Evolutionary conservation across 768 basidiomycete species (phyloP), one percentile per base, ranked within the genome.

Genomic region (Dictyophora rubrovolvata): DNA sequence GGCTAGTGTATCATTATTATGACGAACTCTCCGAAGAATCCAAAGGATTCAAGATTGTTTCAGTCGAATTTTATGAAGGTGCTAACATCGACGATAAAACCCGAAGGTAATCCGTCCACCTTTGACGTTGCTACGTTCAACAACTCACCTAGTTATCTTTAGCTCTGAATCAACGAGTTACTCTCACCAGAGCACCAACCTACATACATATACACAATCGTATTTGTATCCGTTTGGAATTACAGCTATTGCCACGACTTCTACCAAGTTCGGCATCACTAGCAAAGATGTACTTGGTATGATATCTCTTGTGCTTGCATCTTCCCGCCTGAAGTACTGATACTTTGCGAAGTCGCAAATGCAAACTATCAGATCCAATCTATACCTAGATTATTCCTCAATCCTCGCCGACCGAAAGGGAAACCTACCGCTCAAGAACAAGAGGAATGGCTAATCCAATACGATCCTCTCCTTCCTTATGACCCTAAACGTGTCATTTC

Each of bases 61-160:
- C 81, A 17, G 87, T 93, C 3, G 95, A 98, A 72, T 72, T 96
- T 51, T 96, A 93, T 69, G 94, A 98, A 68, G 89, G 90, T 0
- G 64, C 72, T 18, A 72, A 72, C 1, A 68, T 79, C 6, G 87
- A 90, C 66, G 81, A 87, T 36, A 87, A 87, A 70, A 84, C 75
- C 8, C 72, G 72, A 61, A 93, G 89, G 91, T 89, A 59, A 5
- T 18, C 8, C 23, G 49, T 48, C 8, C 37, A 52, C 37, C 65
- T 52, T 52, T 23, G 50, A 34, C 35, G 55, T 33, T 60, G 51
- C 50, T 17, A 6, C 46, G 35, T 20, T 51, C 34, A 12, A 12
- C 21, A 18, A 48, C 48, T 56, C 18, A 59, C 33, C 49, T n/a
- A 14, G 12, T n/a, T 22, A 22, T 33, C 1, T 33, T 48, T 58